Evolutionary conservation across 495 filamentous ascomycete species (phyloP), one percentile per base, ranked within the genome.

Genomic region (Cercophora newfieldiana): DNA sequence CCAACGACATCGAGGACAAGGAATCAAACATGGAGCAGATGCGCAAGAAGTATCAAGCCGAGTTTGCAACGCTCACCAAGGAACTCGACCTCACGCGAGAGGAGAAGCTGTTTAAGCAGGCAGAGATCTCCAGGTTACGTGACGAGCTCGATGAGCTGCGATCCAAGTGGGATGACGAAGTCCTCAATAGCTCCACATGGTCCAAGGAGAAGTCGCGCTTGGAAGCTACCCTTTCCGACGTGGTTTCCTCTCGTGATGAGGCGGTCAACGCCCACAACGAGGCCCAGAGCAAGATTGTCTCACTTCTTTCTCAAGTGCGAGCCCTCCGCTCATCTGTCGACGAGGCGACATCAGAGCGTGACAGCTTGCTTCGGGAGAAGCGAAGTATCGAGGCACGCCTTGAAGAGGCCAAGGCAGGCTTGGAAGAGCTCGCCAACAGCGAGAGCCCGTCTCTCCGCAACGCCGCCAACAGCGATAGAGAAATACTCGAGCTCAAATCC

Each of bases 161-260:
- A 57, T 92, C 89, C 66, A 98, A 97, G 75, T 99, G 96, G 96
- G 96, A 99, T 73, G 91, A 99, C 71, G 95, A 99, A 77, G 93
- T 98, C 21, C 88, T 99, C 71, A 99, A 99, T 74, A 94, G 91
- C 77, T 96, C 93, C 0, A 95, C 95, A 0, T 99, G 95, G 95
- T 93, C 93, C 31, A 99, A 99, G 80, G 95, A 99, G 80, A 99
- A 99, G 79, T 83, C 91, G 3, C 88, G 95, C 7, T 83, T 99
- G 64, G 96, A 98, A 70, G 88, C 93, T 49, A 96, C 92, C 16
- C 83, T 99, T 54, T 89, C 96, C 63, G 95, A 97, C 73, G 85
- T 98, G 21, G 90, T 90, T 2, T 88, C 90, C 26, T 97, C 93
- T 22, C 88, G 94, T 2, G 94, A 99, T 68, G 96, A 99, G 76